These are phyloP conservation scores for Myrmaecium sp. DNA, from an alignment of 2,329 filamentous ascomycete species.

Conservation along the genomic window DNA sequence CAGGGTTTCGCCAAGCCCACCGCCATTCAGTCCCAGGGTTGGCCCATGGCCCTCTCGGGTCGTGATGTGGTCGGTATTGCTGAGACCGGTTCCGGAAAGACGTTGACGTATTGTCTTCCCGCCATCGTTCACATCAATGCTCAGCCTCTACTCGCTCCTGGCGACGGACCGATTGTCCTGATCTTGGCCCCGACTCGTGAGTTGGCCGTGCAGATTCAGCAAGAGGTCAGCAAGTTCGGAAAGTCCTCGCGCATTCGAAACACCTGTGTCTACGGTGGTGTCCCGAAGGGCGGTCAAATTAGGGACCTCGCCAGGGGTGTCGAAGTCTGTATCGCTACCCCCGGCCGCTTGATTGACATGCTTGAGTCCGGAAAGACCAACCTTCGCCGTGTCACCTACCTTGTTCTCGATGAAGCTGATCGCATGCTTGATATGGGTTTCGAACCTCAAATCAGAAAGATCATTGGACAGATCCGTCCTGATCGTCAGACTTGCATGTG, in stretches of 20 bases:
- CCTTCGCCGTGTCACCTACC: slow-evolving; percentile 90
- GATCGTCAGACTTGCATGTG: slow-evolving; percentile 99
- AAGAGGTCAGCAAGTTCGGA: slow-evolving; percentile 97
- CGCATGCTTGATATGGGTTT: slow-evolving; percentile 99
- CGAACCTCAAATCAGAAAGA: slow-evolving; percentile 98
- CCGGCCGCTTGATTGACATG: slow-evolving; percentile 96
- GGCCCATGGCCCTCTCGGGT: slow-evolving; percentile 97
- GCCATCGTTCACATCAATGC: slow-evolving; percentile 99
- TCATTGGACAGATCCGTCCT: slow-evolving; percentile 90
- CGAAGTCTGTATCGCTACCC: slow-evolving; percentile 96
- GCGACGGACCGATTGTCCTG: slow-evolving; percentile 90
- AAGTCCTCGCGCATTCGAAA: slow-evolving; percentile 96
- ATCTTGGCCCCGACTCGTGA: slow-evolving; percentile 95
- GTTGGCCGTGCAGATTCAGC: slow-evolving; percentile 94
- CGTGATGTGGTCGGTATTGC: slow-evolving; percentile 98
- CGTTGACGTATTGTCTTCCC: slow-evolving; percentile 91
- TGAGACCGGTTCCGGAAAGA: slow-evolving; percentile 98
- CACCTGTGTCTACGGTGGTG: slow-evolving; percentile 97
- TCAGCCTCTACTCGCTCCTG: slow-evolving; percentile 84
- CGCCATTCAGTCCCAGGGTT: slow-evolving; percentile 93
- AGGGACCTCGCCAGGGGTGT: slow-evolving; percentile 88
- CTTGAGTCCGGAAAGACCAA: slow-evolving; percentile 96
- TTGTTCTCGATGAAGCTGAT: slow-evolving; percentile 96
- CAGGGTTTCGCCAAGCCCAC: slow-evolving; percentile 91
- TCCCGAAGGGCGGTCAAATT: slow-evolving; percentile 93